A percentile compares a stretch with the other conserved stretches of the same genome.
Conservation (phyloP, 108 stramenopile species). For the Conticribra weissflogii region DNA sequence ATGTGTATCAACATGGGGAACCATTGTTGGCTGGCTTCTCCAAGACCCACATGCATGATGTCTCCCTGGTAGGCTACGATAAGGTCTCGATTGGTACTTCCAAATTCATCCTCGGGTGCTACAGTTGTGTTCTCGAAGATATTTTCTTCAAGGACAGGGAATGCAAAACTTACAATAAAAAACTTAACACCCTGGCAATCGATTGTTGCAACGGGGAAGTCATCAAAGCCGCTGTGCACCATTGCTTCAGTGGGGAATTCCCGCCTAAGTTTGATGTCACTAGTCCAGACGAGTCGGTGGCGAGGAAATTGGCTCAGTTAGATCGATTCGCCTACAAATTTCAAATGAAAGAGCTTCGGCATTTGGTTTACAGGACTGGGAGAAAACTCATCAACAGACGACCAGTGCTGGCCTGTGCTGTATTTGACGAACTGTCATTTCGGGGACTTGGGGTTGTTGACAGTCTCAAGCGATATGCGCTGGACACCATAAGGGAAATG, state of each 20-base stretch:
- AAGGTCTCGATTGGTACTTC: conserved; percentile 41
- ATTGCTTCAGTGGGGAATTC: conserved; percentile 53
- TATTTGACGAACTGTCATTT: conserved; percentile 68
- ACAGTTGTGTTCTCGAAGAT: conserved; percentile 50
- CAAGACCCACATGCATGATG: conserved; percentile 52
- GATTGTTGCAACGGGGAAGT: conserved; percentile 43
- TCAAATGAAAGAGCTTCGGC: conserved; percentile 44
- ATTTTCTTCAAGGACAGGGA: conserved; percentile 51
- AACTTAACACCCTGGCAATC: conserved; percentile 12
- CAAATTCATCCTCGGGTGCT: conserved; percentile 56
- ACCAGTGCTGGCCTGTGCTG: conserved; percentile 63
- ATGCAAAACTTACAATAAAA: conserved; percentile 13
- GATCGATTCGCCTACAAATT: conserved; percentile 57
- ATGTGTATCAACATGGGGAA: conserved; percentile 18
- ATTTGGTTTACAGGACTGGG: conserved; percentile 40
- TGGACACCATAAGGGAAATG: conserved; percentile 54
- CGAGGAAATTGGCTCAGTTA: conserved; percentile 57
- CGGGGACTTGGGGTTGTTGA: conserved; percentile 28
- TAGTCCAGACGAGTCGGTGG: conserved; percentile 42
- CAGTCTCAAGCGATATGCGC: conserved; percentile 45
- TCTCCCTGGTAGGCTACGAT: conserved; percentile 51
- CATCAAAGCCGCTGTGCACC: conserved; percentile 58
- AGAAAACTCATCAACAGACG: conserved; percentile 52
- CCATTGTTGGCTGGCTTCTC: conserved; percentile 12
- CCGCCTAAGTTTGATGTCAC: conserved; percentile 47